Conservation (phyloP, 805 yeast genomes). For the Cyberlindnera americana region DNA sequence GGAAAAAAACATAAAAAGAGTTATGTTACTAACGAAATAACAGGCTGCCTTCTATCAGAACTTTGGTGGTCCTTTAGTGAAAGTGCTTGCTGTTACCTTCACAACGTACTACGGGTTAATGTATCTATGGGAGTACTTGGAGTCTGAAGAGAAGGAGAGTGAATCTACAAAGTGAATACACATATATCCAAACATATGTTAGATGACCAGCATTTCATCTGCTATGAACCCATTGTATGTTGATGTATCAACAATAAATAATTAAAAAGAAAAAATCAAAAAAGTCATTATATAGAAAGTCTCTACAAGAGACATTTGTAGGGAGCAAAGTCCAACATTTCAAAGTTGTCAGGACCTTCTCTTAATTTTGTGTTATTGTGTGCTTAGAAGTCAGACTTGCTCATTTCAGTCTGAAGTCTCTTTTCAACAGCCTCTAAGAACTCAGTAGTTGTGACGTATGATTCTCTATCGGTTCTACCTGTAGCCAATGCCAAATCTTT, state of each 20-base stretch:
- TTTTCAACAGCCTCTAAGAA: conserved; percentile 74
- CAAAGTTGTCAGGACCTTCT: conserved; percentile 2
- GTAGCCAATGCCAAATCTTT: conserved; percentile 90
- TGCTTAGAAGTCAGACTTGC: conserved; percentile 21
- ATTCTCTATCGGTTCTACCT: conserved; percentile 77
- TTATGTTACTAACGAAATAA: not conserved
- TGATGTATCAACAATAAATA: too few relatives aligned
- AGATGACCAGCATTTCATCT: conserved; percentile 28
- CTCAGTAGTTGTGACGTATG: conserved; percentile 78
- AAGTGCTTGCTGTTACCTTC: conserved; percentile 41
- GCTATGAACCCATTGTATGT: conserved; percentile 17
- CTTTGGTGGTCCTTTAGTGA: conserved; percentile 44
- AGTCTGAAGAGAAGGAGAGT: conserved; percentile 21
- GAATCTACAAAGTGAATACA: not conserved
- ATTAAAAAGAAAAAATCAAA: too few relatives aligned
- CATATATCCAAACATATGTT: not conserved
- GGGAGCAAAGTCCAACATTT: conserved; percentile 7
- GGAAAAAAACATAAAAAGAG: not conserved
- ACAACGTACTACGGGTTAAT: conserved; percentile 43
- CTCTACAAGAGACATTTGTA: too few relatives aligned
- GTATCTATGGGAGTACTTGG: conserved; percentile 44
- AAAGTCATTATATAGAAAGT: too few relatives aligned
- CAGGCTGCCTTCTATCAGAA: conserved; percentile 41
- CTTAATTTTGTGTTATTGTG: not conserved
- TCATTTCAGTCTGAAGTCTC: conserved; percentile 39